These are phyloP conservation scores for Dimargaris xerosporica DNA, from an alignment of 192 early-diverging fungal species.

Conservation along the genomic window DNA sequence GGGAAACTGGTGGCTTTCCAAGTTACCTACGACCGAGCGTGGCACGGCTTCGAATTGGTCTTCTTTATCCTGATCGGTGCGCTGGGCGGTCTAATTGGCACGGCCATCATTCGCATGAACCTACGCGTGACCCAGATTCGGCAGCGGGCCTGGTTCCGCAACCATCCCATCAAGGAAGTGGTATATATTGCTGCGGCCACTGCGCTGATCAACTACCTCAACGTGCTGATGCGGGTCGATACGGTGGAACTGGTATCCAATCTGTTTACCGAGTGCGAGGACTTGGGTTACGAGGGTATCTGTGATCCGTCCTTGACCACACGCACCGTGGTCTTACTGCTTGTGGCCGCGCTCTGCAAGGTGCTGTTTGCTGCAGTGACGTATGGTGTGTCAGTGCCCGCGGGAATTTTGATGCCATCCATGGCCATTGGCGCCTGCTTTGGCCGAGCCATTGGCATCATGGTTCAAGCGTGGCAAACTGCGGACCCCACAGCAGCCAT, in stretches of 20 bases:
- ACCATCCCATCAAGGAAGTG: slow-evolving; percentile 21
- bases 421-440: slow-evolving; percentile 86
- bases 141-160: slow-evolving; percentile 9
- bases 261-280: slow-evolving; percentile 35
- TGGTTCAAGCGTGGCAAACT: slow-evolving; percentile 61
- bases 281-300: slow-evolving; percentile 24
- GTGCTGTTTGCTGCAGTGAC: slow-evolving; percentile 48
- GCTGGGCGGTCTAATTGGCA: slow-evolving; percentile 36
- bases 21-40: slow-evolving; percentile 75
- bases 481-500: slow-evolving; percentile 40
- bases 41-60: slow-evolving; percentile 83
- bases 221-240: slow-evolving; percentile 28
- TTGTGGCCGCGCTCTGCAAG: slow-evolving; percentile 44
- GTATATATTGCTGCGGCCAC: slow-evolving; percentile 28
- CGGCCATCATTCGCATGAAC: slow-evolving; percentile 16
- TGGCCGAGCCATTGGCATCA: slow-evolving; percentile 79
- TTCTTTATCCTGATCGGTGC: slow-evolving; percentile 72
- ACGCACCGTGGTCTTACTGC: slow-evolving; percentile 30
- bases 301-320: slow-evolving; percentile 21
- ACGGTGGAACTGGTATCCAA: slow-evolving; percentile 35
- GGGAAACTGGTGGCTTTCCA: slow-evolving; percentile 78
- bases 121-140: slow-evolving; percentile 3
- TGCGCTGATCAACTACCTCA: slow-evolving; percentile 28
- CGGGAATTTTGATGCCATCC: slow-evolving; percentile 71
- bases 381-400: slow-evolving; percentile 60